Evolutionary conservation across 1,139 yeast genomes (phyloP).

Genomic region (Nakaseomyces nivariensis): DNA sequence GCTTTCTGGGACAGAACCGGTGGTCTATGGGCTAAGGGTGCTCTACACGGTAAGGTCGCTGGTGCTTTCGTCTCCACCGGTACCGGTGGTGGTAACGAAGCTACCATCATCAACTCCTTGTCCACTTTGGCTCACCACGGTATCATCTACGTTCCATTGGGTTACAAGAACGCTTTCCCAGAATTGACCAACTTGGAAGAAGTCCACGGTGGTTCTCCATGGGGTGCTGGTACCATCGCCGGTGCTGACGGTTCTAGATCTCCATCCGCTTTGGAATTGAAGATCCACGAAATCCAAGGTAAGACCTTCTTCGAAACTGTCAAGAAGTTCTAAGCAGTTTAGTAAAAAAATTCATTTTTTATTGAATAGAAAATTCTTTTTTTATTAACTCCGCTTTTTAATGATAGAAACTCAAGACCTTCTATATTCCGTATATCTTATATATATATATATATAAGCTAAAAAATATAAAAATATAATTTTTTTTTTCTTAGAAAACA

Average conservation of each 20-base stretch:
- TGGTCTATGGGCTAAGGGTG: conserved; percentile 73
- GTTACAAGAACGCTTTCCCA: conserved; percentile 56
- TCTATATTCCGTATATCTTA: conserved; percentile 1
- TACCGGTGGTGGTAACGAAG: conserved; percentile 77
- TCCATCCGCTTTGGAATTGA: conserved; percentile 53
- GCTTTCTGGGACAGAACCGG: conserved; percentile 79
- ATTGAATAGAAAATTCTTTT: no score
- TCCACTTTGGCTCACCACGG: conserved; percentile 74
- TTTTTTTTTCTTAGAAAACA: background rate
- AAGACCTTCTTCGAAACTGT: conserved; percentile 37
- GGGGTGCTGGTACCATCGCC: conserved; percentile 80
- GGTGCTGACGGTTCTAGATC: conserved; percentile 68
- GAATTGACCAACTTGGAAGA: conserved; percentile 49
- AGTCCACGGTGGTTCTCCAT: conserved; percentile 71
- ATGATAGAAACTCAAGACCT: background rate
- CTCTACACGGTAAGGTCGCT: conserved; percentile 63
- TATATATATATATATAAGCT: background rate
- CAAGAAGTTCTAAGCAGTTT: conserved; percentile 9
- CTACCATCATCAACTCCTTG: conserved; percentile 53
- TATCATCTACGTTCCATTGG: conserved; percentile 68
- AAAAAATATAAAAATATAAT: background rate
- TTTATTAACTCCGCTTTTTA: background rate
- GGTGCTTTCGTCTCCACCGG: conserved; percentile 74
- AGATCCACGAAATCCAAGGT: conserved; percentile 51
- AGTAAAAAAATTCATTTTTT: background rate